A percentile compares a stretch with the other conserved stretches of the same genome.
Conservation (phyloP, 306 rosid species). For the Cicer chorassanicum region DNA sequence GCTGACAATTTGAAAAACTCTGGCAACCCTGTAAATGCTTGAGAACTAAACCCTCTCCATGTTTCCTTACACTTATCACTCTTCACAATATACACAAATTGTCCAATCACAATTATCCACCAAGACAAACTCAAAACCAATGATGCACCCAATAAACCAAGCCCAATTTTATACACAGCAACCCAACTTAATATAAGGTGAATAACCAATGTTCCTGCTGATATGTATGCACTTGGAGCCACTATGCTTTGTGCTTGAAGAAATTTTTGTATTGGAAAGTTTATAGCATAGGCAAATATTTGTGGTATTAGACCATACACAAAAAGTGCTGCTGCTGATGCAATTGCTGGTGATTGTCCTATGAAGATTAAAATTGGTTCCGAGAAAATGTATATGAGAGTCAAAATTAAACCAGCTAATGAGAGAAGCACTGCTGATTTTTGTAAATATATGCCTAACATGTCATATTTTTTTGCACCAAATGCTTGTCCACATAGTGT, state of each 20-base stretch:
- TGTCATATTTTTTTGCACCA: slow-evolving; percentile 66
- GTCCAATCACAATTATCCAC: slow-evolving; percentile 79
- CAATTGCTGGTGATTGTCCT: slow-evolving; percentile 63
- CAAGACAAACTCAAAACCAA: slow-evolving; percentile 73
- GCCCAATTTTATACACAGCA: slow-evolving; percentile 58
- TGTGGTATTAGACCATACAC: slow-evolving; percentile 83
- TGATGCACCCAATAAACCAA: slow-evolving; percentile 74
- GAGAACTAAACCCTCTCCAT: slow-evolving; percentile 61
- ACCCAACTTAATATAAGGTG: slow-evolving; percentile 65
- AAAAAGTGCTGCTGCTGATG: slow-evolving; percentile 62
- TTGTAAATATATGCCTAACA: slow-evolving; percentile 82
- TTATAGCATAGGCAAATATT: slow-evolving; percentile 71
- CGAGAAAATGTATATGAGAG: slow-evolving; percentile 52
- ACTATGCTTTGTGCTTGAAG: slow-evolving; percentile 88
- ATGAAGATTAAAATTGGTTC: slow-evolving; percentile 60
- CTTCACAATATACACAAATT: slow-evolving; percentile 68
- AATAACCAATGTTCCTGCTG: slow-evolving; percentile 54
- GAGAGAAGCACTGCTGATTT: slow-evolving; percentile 69
- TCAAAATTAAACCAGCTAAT: slow-evolving; percentile 43
- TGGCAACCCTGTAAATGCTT: slow-evolving; percentile 62
- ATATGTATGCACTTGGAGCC: slow-evolving; percentile 80
- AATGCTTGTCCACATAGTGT: slow-evolving; percentile 85
- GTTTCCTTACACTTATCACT: slow-evolving; percentile 62
- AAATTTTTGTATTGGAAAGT: slow-evolving; percentile 84
- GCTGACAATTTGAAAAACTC: slow-evolving; percentile 68